Base-by-base conservation (phyloP, 768 basidiomycete genomes). In the Tulasnella sp. region DNA sequence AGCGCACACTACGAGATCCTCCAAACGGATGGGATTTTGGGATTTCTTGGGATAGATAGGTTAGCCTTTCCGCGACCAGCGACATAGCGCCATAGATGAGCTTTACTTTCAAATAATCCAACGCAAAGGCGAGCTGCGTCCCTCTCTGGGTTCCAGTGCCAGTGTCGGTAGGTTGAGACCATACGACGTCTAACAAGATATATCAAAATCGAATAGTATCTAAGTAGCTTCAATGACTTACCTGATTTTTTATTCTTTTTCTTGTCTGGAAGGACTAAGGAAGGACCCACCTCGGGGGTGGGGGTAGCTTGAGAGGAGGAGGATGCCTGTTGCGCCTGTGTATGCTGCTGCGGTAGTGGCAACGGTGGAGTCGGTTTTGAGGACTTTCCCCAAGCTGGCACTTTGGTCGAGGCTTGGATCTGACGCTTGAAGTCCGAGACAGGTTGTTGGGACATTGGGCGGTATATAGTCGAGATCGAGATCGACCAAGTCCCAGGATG, bases 101-200 rank as follows among this genome's bases (percentile, higher is more conserved):
- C 7, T 70, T 59, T 66, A 86, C 87, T 75, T 87, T 92, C 61
- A 93, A 78, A 70, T 84, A 78, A 63, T 82, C 82, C 24, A 93
- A 82, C 4, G 85, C 85, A 67, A 89, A 90, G 2, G 91, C 82
- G 29, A 93, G 76, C 69, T 92, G 89, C 0, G 91, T 93, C 65
- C 89, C 89, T 60, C 87, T 76, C 74, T 93, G 87, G 53, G 72
- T 78, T 9, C 88, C 88, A 15, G 82, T 80, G 4, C 86, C 86
- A 1, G 85, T 88, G 67, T 91, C 83, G n/a, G 84, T 84, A 15
- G 91, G 88, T 69, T 92, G 90, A 11, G 90, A 88, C 69, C 83
- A 89, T 15, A 88, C 85, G 64, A 87, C 74, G 72, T 80, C 87
- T 87, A 67, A n/a, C n/a, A n/a, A n/a, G n/a, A n/a, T n/a, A n/a